Evolutionary conservation across 2,329 filamentous ascomycete species (phyloP), one percentile per base, ranked within the genome.

Genomic region (Trichoderma sp.): DNA sequence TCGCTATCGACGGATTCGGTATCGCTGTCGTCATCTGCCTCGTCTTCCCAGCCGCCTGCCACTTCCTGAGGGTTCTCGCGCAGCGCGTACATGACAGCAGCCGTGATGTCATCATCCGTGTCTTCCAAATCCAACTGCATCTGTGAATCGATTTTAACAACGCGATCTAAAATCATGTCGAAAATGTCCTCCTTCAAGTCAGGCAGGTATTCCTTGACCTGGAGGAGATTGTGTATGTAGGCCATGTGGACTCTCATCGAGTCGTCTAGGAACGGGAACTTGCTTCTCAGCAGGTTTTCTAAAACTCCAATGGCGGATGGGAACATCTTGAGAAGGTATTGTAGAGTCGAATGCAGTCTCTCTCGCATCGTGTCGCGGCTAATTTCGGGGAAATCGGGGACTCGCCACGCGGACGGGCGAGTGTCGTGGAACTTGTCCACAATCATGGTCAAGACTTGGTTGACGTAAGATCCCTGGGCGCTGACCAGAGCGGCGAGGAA

Each of bases 91-190:
- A 92, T 84, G 19, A 94, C 87, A 64, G 89, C 88, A 27, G 93
- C 89, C 65, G 93, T 91, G 10, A 93, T 84, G 66, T 96, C 92
- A 70, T 98, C 94, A 70, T 97, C 94, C 70, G 97, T 82, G 73
- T 98, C 94, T 70, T 98, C 93, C 74, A 98, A 83, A 74, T 98
- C 94, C 59, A 94, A 87, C 79, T 97, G 94, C 78, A 98, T 95
- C 76, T 97, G 92, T 1, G 97, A 93, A 76, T 99, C 95, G 68
- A 98, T 92, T 79, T 95, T 95, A 74, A 98, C 92, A 8, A 98
- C 84, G 70, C 92, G 90, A 72, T 94, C 91, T 50, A 93, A 90
- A 57, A 98, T 90, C 13, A 97, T 82, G 67, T 93, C 89, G 70
- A 97, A 85, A 27, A 98, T 89, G 70, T 96, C 92, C 8, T 90